These are phyloP conservation scores for Cardamine occulta DNA, from an alignment of 345 rosid species.

Conservation along the genomic window DNA sequence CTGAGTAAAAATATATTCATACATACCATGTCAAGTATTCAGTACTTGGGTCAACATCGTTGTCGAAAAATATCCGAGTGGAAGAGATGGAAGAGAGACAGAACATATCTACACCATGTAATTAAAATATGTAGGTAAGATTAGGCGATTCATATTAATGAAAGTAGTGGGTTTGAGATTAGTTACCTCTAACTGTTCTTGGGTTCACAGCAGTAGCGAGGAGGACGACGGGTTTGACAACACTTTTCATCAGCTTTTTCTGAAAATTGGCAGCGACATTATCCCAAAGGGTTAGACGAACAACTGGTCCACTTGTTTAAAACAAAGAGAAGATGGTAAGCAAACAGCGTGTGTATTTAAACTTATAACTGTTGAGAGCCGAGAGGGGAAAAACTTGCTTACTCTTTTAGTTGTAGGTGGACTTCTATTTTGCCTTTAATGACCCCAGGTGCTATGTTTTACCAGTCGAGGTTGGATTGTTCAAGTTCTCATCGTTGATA, in stretches of 20 bases:
- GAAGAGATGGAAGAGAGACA: not conserved
- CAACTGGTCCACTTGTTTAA: not conserved
- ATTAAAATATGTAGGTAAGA: too few species aligned
- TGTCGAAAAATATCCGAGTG: not conserved
- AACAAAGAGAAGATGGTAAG: not conserved
- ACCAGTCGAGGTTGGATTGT: too few species aligned
- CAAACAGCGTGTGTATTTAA: not conserved
- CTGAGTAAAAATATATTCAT: not conserved
- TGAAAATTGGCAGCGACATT: too few species aligned
- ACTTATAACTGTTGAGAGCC: not conserved
- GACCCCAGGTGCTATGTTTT: not conserved
- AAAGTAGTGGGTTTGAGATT: too few species aligned
- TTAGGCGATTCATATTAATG: too few species aligned
- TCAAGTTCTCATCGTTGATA: not conserved
- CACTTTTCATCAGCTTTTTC: too few species aligned
- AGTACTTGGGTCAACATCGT: not conserved
- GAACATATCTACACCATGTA: not conserved
- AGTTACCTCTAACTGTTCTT: too few species aligned
- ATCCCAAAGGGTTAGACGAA: not conserved
- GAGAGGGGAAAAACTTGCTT: not conserved
- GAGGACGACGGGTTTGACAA: too few species aligned
- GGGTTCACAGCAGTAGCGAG: too few species aligned
- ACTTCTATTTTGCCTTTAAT: not conserved
- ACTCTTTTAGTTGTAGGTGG: not conserved
- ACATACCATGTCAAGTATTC: not conserved